These are phyloP conservation scores for Pseudoperonospora humuli DNA, from an alignment of 352 stramenopile species.

Conservation along the genomic window DNA sequence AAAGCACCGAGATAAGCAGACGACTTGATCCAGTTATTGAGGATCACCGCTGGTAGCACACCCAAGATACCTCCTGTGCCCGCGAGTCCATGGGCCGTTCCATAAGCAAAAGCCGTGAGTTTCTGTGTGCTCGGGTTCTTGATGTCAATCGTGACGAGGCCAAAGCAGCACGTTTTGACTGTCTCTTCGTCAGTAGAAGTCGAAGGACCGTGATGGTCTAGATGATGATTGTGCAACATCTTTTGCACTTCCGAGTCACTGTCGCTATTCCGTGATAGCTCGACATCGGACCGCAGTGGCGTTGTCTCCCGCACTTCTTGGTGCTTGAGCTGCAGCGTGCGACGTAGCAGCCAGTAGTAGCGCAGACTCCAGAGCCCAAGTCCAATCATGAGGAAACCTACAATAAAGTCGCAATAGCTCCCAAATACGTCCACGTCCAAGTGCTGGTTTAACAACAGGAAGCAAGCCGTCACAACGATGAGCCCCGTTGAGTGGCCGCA, in stretches of 20 bases:
- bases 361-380: constrained; percentile 51
- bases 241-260: constrained; percentile 29
- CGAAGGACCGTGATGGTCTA: constrained; percentile 23
- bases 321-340: constrained; percentile 19
- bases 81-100: constrained; percentile 83
- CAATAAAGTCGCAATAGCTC: constrained; percentile 59
- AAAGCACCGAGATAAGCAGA: constrained; percentile 79
- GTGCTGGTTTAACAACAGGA: constrained; percentile 44
- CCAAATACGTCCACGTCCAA: constrained; percentile 42
- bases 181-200: background rate
- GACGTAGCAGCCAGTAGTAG: constrained; percentile 37
- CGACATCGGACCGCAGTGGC: constrained; percentile 18
- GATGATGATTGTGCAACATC: constrained; percentile 28
- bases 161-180: constrained; percentile 32
- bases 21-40: constrained; percentile 67
- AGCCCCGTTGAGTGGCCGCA: constrained; percentile 80
- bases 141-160: constrained; percentile 36
- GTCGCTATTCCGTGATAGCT: constrained; percentile 9
- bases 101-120: constrained; percentile 70
- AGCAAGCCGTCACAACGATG: constrained; percentile 52
- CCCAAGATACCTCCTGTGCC: constrained; percentile 62
- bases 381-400: constrained; percentile 65
- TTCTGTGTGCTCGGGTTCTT: constrained; percentile 50
- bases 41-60: constrained; percentile 80
- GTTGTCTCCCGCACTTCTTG: constrained; percentile 23